phyloP scores from a whole-genome alignment of 371 early-diverging fungal species.

The Apophysomyces variabilis region DNA sequence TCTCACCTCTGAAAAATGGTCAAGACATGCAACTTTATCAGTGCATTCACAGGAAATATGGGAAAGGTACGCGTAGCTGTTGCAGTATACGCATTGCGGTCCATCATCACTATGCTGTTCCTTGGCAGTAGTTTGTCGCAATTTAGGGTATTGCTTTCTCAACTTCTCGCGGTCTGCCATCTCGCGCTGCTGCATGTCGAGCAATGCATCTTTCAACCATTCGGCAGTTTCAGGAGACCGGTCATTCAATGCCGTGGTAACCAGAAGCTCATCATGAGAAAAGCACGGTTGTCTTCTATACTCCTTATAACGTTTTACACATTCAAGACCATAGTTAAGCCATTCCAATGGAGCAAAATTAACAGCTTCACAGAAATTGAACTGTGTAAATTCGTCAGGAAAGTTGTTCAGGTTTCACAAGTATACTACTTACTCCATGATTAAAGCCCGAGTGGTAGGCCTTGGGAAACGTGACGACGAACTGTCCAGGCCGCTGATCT shows the following conservation, averaged over 20 bases:
- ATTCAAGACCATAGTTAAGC: slow-evolving; percentile 83
- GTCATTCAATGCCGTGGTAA: slow-evolving; percentile 59
- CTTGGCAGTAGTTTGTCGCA: slow-evolving; percentile 45
- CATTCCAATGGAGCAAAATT: slow-evolving; percentile 95
- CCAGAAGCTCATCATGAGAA: slow-evolving; percentile 90
- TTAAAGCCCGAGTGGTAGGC: slow-evolving; percentile 97
- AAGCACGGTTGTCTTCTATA: slow-evolving; percentile 88
- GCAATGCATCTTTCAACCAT: slow-evolving; percentile 63
- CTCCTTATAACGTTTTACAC: slow-evolving; percentile 79
- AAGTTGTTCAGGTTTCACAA: not conserved
- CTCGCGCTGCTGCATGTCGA: slow-evolving; percentile 65
- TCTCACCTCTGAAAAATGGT: slow-evolving; percentile 63
- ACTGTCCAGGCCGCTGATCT: slow-evolving; percentile 94
- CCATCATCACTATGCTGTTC: slow-evolving; percentile 53
- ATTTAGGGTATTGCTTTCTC: slow-evolving; percentile 42
- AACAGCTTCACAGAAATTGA: slow-evolving; percentile 96
- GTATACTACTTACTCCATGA: slow-evolving; percentile 75
- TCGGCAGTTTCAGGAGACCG: slow-evolving; percentile 42
- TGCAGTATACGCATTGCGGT: slow-evolving; percentile 73
- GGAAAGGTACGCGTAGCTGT: slow-evolving; percentile 74
- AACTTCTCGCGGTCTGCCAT: slow-evolving; percentile 52
- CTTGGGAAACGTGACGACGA: slow-evolving; percentile 94
- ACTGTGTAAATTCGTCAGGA: slow-evolving; percentile 35
- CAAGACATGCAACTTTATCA: slow-evolving; percentile 63
- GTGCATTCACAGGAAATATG: slow-evolving; percentile 69